phyloP scores from a whole-genome alignment of 306 rosid species.

The Trichosanthes cucumerina region DNA sequence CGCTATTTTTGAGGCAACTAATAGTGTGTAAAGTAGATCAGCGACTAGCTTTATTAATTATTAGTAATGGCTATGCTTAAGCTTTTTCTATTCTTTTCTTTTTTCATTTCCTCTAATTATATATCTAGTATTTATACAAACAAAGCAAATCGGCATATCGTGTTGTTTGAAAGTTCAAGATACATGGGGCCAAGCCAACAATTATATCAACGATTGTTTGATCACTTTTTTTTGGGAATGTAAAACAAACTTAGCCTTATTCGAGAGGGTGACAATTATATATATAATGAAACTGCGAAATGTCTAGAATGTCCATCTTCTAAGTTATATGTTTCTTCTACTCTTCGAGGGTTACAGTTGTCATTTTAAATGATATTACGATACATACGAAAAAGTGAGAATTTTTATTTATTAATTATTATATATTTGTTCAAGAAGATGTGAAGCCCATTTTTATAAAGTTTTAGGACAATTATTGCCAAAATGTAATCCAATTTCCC shows the following conservation, averaged over 20 bases:
- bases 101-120: neutral
- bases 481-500: neutral
- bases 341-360: neutral
- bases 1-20: slow-evolving; percentile 11
- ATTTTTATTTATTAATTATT: neutral
- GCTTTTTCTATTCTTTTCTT: neutral
- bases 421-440: neutral
- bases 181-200: slow-evolving; percentile 1
- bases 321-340: neutral
- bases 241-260: neutral
- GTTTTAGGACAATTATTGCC: neutral
- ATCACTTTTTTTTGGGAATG: neutral
- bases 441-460: neutral
- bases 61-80: neutral
- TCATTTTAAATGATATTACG: neutral
- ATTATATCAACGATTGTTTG: neutral
- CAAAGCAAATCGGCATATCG: neutral
- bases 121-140: neutral
- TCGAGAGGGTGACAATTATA: neutral
- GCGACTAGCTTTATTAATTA: slow-evolving; percentile 15
- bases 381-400: neutral
- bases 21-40: slow-evolving; percentile 20
- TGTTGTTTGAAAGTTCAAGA: neutral
- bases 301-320: neutral
- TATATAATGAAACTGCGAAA: neutral